These are phyloP conservation scores for Odonthalia washingtoniensis DNA, from an alignment of 31 red algal species.

Conservation along the genomic window DNA sequence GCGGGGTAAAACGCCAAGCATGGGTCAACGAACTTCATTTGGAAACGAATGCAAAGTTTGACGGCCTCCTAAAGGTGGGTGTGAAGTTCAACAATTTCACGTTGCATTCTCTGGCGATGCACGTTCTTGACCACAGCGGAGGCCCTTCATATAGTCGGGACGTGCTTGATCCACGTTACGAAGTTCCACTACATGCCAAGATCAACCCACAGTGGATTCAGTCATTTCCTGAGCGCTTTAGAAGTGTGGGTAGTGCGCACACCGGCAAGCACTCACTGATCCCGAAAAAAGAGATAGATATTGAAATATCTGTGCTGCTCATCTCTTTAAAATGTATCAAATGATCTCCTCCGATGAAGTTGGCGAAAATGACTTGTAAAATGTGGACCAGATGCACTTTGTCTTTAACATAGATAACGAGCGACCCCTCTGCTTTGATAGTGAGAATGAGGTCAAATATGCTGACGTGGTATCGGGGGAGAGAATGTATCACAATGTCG, in stretches of 20 bases:
- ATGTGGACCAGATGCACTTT: no score
- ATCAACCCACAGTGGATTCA: slow-evolving; percentile 35
- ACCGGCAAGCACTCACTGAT: slow-evolving; percentile 13
- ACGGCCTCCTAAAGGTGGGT: slow-evolving; percentile 5
- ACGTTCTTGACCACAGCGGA: background rate
- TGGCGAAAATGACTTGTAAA: no score
- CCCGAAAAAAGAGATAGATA: background rate
- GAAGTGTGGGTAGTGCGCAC: slow-evolving; percentile 24
- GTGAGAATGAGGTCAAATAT: no score
- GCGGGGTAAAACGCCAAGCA: background rate
- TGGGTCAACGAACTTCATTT: slow-evolving; percentile 2
- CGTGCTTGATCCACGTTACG: background rate
- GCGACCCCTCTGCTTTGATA: no score
- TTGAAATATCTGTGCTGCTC: no score
- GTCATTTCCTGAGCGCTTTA: slow-evolving; percentile 19
- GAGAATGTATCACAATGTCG: no score
- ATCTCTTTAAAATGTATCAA: no score
- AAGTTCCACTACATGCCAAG: background rate
- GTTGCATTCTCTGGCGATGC: background rate
- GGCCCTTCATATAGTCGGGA: background rate
- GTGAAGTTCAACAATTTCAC: slow-evolving; percentile 18
- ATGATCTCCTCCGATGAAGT: background rate
- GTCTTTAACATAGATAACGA: no score
- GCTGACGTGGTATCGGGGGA: no score
- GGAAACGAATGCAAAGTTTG: background rate